phyloP scores from a whole-genome alignment of 768 basidiomycete species.

The Rickenella mellea region DNA sequence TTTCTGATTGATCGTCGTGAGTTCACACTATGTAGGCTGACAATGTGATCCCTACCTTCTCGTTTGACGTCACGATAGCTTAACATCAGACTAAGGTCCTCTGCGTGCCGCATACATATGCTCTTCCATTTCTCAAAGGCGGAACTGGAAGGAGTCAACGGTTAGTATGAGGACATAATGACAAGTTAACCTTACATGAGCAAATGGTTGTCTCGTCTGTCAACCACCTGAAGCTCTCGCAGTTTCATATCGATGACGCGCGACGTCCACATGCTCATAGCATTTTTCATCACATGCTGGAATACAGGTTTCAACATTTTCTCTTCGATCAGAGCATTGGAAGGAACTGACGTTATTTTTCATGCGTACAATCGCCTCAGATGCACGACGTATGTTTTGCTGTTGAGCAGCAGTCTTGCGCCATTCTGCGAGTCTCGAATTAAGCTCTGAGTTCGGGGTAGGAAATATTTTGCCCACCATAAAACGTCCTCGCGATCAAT shows the following conservation, averaged over 20 bases:
- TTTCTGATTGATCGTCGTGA: constrained; percentile 33
- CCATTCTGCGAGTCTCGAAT: constrained; percentile 34
- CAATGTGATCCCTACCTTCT: constrained; percentile 42
- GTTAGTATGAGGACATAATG: not conserved
- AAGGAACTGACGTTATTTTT: not conserved
- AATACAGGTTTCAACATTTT: not conserved
- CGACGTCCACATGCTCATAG: constrained; percentile 57
- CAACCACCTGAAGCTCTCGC: constrained; percentile 55
- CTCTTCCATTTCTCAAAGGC: constrained; percentile 65
- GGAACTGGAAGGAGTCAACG: constrained; percentile 24
- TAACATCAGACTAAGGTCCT: constrained; percentile 72
- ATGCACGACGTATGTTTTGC: constrained; percentile 28
- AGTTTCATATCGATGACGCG: constrained; percentile 66
- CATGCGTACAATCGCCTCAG: not conserved
- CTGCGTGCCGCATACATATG: constrained; percentile 50
- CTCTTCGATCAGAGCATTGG: constrained; percentile 6
- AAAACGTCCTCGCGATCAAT: constrained; percentile 25
- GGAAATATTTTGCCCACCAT: constrained; percentile 20
- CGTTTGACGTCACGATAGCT: constrained; percentile 74
- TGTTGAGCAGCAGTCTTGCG: constrained; percentile 25
- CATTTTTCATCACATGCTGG: not conserved
- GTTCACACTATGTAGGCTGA: not conserved
- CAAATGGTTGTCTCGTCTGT: constrained; percentile 30
- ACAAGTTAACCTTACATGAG: constrained; percentile 23
- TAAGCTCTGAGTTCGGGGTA: constrained; percentile 1